phyloP scores from a whole-genome alignment of 768 basidiomycete species.

The Pulveroboletus sp. region DNA sequence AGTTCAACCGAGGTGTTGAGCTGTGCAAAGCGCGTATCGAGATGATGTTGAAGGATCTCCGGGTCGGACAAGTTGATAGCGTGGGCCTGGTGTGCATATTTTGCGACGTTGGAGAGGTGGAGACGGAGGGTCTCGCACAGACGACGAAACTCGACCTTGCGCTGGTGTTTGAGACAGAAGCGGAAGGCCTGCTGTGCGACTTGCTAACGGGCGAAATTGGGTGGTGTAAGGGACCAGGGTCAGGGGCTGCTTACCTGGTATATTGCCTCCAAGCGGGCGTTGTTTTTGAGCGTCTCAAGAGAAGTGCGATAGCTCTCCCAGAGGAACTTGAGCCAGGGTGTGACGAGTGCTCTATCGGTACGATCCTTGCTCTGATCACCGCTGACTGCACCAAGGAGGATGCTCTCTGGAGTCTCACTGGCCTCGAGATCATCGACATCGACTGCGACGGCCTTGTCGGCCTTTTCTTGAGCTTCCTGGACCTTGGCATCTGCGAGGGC shows the following conservation, averaged over 20 bases:
- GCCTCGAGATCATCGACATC: conserved; percentile 96
- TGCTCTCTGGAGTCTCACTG: conserved; percentile 90
- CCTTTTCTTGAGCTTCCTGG: conserved; percentile 81
- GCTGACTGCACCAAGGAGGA: conserved; percentile 84
- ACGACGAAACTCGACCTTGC: conserved; percentile 96
- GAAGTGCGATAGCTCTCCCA: conserved; percentile 98
- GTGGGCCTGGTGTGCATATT: conserved; percentile 91
- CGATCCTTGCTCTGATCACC: conserved; percentile 89
- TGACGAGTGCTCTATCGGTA: conserved; percentile 91
- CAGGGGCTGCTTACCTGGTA: conserved; percentile 70
- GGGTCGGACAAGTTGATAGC: conserved; percentile 94
- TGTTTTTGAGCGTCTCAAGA: conserved; percentile 93
- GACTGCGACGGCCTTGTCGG: conserved; percentile 66
- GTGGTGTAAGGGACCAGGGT: not conserved
- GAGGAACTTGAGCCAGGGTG: conserved; percentile 96
- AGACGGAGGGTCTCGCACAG: conserved; percentile 94
- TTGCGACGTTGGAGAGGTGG: conserved; percentile 90
- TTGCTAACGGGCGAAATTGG: conserved; percentile 45
- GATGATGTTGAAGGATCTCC: conserved; percentile 90
- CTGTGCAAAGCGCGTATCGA: conserved; percentile 96
- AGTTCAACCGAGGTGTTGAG: conserved; percentile 95
- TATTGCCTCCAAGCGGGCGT: conserved; percentile 84
- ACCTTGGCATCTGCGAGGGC: conserved; percentile 77
- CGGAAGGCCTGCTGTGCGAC: conserved; percentile 97
- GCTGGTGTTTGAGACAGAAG: conserved; percentile 89